phyloP scores from a whole-genome alignment of 345 rosid genomes.

The Brassica carinata region DNA sequence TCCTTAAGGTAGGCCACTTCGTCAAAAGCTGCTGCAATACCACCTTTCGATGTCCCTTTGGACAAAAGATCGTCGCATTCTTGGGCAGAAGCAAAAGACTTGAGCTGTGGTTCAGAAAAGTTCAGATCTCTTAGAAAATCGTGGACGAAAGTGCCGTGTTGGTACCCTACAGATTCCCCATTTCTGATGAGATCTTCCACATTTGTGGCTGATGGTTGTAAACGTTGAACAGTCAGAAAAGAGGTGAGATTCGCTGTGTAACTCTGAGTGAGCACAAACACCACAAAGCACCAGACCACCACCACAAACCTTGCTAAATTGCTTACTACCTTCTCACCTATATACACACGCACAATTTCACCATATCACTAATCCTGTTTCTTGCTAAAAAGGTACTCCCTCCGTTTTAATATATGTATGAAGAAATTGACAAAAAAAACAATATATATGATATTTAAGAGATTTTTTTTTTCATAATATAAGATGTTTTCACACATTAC shows the following conservation, averaged over 20 bases:
- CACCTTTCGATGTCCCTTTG: conserved; percentile 20
- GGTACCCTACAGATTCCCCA: conserved; percentile 29
- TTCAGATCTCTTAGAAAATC: not conserved
- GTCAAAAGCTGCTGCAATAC: conserved; percentile 40
- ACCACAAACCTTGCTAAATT: conserved; percentile 46
- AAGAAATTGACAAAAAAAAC: not conserved
- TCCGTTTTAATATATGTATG: not conserved
- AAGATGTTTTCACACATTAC: not conserved
- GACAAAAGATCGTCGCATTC: conserved; percentile 31
- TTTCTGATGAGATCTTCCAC: conserved; percentile 16
- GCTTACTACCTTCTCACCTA: conserved; percentile 44
- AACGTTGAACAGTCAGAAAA: conserved; percentile 40
- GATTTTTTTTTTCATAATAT: not conserved
- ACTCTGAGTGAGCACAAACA: conserved; percentile 45
- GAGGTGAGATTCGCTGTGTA: conserved; percentile 52
- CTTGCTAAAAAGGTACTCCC: not conserved
- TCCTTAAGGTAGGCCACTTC: conserved; percentile 40
- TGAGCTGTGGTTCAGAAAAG: not conserved
- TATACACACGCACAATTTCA: not conserved
- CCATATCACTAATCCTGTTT: conserved; percentile 10
- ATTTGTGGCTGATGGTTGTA: conserved; percentile 16
- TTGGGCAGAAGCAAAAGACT: not conserved
- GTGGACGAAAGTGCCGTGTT: not conserved
- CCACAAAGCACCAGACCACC: conserved; percentile 41
- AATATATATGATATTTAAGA: not conserved